These are phyloP conservation scores for Lentinus polychrous DNA, from an alignment of 1,284 basidiomycete genomes.

Conservation along the genomic window DNA sequence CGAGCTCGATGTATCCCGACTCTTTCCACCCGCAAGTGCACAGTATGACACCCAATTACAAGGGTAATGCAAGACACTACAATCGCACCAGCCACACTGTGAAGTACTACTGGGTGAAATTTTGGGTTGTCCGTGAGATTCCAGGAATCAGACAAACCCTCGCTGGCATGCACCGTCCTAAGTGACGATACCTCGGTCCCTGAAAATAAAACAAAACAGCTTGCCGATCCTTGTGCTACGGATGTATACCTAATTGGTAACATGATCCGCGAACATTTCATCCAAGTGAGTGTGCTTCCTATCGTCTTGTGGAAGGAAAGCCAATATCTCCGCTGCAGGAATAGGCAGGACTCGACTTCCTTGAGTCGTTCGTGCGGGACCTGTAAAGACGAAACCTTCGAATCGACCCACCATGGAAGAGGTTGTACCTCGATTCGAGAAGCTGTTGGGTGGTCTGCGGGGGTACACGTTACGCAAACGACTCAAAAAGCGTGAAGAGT, in stretches of 20 bases:
- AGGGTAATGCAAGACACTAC: conserved; percentile 18
- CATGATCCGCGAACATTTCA: conserved; percentile 22
- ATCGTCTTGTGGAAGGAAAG: background rate
- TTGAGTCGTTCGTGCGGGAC: conserved; percentile 5
- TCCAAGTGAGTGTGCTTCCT: conserved; percentile 11
- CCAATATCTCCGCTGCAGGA: conserved; percentile 1
- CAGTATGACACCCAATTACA: conserved; percentile 12
- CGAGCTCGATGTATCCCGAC: conserved; percentile 21
- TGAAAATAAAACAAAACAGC: conserved; percentile 14
- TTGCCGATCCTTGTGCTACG: conserved; percentile 21
- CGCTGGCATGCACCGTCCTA: conserved; percentile 9
- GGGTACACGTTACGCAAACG: conserved; percentile 10
- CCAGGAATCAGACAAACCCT: conserved; percentile 4
- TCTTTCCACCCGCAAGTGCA: conserved; percentile 21
- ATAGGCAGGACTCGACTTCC: conserved; percentile 14
- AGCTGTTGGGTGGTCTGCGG: background rate
- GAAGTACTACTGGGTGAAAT: conserved; percentile 29
- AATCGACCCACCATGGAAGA: conserved; percentile 9
- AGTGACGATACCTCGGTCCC: conserved; percentile 20
- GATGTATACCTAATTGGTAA: conserved; percentile 26
- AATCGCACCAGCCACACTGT: conserved; percentile 23
- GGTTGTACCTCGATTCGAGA: conserved; percentile 9
- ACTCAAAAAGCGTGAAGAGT: background rate
- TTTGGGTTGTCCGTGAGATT: conserved; percentile 30
- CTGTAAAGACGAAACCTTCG: conserved; percentile 8